A percentile compares a stretch with the other conserved stretches of the same genome.
Evolutionary conservation across 805 yeast genomes (phyloP).

Genomic region (Candida railenensis): DNA sequence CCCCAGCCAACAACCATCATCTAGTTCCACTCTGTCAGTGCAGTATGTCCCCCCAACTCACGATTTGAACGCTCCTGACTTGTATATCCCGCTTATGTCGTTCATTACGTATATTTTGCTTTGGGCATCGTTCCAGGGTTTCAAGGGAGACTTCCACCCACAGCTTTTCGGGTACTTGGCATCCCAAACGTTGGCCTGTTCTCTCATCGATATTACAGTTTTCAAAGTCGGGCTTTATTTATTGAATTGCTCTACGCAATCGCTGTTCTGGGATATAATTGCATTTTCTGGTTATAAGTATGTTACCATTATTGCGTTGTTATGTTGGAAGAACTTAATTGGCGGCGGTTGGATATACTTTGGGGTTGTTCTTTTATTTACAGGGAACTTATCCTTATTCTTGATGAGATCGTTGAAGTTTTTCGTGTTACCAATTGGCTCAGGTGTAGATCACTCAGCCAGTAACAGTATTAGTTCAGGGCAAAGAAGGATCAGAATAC

Average conservation of each 20-base stretch:
- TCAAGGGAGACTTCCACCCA: slow-evolving; percentile 89
- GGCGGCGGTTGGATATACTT: slow-evolving; percentile 37
- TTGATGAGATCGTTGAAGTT: slow-evolving; percentile 69
- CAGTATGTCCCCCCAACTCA: slow-evolving; percentile 73
- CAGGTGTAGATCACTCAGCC: slow-evolving; percentile 35
- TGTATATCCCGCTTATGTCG: slow-evolving; percentile 95
- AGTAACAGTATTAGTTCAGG: slow-evolving; percentile 61
- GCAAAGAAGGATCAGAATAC: slow-evolving; percentile 78
- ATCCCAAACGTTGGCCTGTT: slow-evolving; percentile 81
- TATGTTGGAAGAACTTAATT: slow-evolving; percentile 50
- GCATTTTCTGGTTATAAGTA: slow-evolving; percentile 95
- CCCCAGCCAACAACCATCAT: slow-evolving; percentile 27
- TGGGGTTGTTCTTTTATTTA: slow-evolving; percentile 28
- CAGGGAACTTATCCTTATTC: slow-evolving; percentile 53
- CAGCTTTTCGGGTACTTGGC: slow-evolving; percentile 85
- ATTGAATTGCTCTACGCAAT: slow-evolving; percentile 63
- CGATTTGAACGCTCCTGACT: slow-evolving; percentile 93
- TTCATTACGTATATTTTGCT: slow-evolving; percentile 81
- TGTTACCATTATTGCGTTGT: slow-evolving; percentile 66
- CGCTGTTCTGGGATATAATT: slow-evolving; percentile 70
- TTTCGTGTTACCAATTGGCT: slow-evolving; percentile 59
- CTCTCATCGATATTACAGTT: slow-evolving; percentile 70
- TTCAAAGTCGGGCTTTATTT: slow-evolving; percentile 83
- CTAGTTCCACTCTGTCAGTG: slow-evolving; percentile 22
- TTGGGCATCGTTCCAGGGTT: slow-evolving; percentile 82